A percentile compares a stretch with the other conserved stretches of the same genome.
Conservation (phyloP, 441 rosid species). For the Eutrema salsugineum region DNA sequence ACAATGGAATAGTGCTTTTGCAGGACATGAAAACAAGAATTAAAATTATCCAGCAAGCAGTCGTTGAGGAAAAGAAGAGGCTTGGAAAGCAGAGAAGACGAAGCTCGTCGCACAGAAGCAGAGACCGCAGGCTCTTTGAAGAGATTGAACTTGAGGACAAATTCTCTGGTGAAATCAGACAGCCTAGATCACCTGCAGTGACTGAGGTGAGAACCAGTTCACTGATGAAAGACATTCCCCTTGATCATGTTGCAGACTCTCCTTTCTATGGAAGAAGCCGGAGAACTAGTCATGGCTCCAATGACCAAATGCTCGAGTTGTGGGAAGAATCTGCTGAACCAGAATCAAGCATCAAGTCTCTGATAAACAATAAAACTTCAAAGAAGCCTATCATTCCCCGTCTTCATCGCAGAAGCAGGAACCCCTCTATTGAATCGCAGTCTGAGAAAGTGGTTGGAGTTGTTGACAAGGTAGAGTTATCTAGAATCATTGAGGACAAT, state of each 20-base stretch:
- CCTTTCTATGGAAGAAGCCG: slow-evolving; percentile 48
- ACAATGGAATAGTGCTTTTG: slow-evolving; percentile 57
- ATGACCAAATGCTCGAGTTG: slow-evolving; percentile 67
- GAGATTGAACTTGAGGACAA: slow-evolving; percentile 38
- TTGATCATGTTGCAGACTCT: slow-evolving; percentile 75
- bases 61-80: slow-evolving; percentile 56
- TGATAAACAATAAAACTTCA: slow-evolving; percentile 20
- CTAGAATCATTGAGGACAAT: slow-evolving; percentile 41
- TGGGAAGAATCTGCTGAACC: slow-evolving; percentile 69
- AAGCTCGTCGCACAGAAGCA: slow-evolving; percentile 25
- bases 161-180: slow-evolving; percentile 34
- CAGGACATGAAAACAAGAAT: slow-evolving; percentile 64
- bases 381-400: slow-evolving; percentile 27
- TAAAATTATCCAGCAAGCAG: slow-evolving; percentile 60
- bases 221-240: slow-evolving; percentile 85
- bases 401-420: slow-evolving; percentile 33
- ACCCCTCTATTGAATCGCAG: slow-evolving; percentile 37
- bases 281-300: slow-evolving; percentile 37
- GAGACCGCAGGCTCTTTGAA: slow-evolving; percentile 29
- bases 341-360: slow-evolving; percentile 28
- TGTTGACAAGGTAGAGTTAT: slow-evolving; percentile 59
- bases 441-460: slow-evolving; percentile 37
- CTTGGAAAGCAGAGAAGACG: slow-evolving; percentile 35
- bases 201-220: slow-evolving; percentile 42
- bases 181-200: slow-evolving; percentile 32